A percentile compares a stretch with the other conserved stretches of the same genome.
Conservation (phyloP, 495 filamentous ascomycete species). For the Aspergillus diversus region DNA sequence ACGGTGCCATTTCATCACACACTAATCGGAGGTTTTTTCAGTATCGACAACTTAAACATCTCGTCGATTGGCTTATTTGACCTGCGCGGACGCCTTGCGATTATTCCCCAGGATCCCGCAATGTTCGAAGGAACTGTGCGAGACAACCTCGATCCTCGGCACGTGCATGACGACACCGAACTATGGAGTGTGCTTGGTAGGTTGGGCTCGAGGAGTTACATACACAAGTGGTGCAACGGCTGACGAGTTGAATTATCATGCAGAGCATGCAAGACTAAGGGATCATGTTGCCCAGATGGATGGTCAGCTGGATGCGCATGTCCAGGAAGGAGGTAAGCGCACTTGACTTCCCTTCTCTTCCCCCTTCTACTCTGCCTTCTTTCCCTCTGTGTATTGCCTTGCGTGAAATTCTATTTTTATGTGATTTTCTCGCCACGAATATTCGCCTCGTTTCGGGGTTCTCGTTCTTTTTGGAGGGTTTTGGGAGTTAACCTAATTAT, state of each 20-base stretch:
- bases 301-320: conserved; percentile 83
- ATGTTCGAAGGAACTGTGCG: conserved; percentile 95
- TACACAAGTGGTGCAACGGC: conserved; percentile 4
- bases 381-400: background rate
- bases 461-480: background rate
- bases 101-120: conserved; percentile 97
- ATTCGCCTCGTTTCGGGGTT: conserved; percentile 8
- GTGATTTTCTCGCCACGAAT: conserved; percentile 2
- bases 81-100: conserved; percentile 86
- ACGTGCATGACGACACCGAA: conserved; percentile 96
- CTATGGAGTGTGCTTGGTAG: conserved; percentile 94
- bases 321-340: conserved; percentile 89
- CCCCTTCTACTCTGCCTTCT: background rate
- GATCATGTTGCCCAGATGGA: conserved; percentile 89
- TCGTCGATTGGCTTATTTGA: conserved; percentile 89
- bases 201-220: conserved; percentile 36
- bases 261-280: conserved; percentile 92
- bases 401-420: conserved; percentile 7
- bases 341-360: background rate
- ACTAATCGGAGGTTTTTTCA: conserved; percentile 15
- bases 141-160: conserved; percentile 94
- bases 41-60: conserved; percentile 87
- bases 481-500: conserved; percentile 22
- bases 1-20: background rate
- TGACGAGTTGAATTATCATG: conserved; percentile 26